Evolutionary conservation across 2,329 filamentous ascomycete species (phyloP).

Genomic region (Aspergillus terreus): DNA sequence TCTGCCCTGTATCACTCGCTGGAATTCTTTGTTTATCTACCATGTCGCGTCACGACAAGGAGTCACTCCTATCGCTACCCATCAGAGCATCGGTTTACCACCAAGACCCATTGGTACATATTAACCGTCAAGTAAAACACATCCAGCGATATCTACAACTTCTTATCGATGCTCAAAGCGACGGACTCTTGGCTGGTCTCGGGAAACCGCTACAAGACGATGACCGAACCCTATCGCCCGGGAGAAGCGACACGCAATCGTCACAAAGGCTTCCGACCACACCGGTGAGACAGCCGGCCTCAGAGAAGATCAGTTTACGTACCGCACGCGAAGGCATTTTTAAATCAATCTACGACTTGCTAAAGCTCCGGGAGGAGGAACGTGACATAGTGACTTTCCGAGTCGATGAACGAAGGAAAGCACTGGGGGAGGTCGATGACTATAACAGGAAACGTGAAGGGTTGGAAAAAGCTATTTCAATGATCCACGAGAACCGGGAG

Average conservation of each 20-base stretch:
- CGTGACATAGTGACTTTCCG: slow-evolving; percentile 47
- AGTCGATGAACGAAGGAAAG: slow-evolving; percentile 42
- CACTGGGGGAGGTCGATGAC: slow-evolving; percentile 48
- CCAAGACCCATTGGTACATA: slow-evolving; percentile 44
- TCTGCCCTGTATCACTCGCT: neutral
- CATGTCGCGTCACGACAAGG: slow-evolving; percentile 28
- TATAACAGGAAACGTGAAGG: slow-evolving; percentile 50
- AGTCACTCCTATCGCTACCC: slow-evolving; percentile 27
- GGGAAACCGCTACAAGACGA: slow-evolving; percentile 40
- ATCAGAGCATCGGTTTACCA: slow-evolving; percentile 26
- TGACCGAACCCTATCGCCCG: slow-evolving; percentile 45
- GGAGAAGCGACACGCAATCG: slow-evolving; percentile 36
- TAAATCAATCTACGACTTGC: slow-evolving; percentile 53
- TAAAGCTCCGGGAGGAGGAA: slow-evolving; percentile 56
- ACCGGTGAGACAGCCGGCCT: slow-evolving; percentile 36
- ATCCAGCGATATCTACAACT: slow-evolving; percentile 57
- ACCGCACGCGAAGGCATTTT: slow-evolving; percentile 55
- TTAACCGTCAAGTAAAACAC: slow-evolving; percentile 51
- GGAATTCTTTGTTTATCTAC: slow-evolving; percentile 4
- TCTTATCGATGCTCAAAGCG: slow-evolving; percentile 59
- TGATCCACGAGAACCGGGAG: slow-evolving; percentile 47
- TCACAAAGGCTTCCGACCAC: slow-evolving; percentile 28
- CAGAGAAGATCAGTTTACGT: slow-evolving; percentile 49
- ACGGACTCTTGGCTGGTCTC: slow-evolving; percentile 52
- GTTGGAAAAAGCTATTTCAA: slow-evolving; percentile 49